Percentiles rank a stretch among this genome's conserved stretches.
phyloP scores from a whole-genome alignment of 352 stramenopile species.

The Poterioochromonas sp. region DNA sequence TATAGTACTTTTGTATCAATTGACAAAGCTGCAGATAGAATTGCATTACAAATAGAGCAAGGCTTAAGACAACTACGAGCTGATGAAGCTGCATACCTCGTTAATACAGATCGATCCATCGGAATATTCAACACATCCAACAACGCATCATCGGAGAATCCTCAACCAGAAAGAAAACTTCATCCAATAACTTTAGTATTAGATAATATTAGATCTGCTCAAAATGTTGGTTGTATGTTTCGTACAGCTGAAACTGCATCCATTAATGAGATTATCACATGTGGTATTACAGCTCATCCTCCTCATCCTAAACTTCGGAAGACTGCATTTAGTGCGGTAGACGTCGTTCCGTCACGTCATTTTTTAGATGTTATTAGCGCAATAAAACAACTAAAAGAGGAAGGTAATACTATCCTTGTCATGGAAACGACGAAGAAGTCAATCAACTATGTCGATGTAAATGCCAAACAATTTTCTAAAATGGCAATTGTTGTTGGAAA shows the following conservation, averaged over 20 bases:
- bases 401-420: constrained; percentile 40
- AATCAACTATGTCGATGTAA: constrained; percentile 32
- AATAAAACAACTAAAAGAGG: constrained; percentile 38
- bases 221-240: constrained; percentile 35
- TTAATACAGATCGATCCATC: constrained; percentile 26
- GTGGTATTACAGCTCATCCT: constrained; percentile 33
- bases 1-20: not conserved
- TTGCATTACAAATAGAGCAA: constrained; percentile 16
- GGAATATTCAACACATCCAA: not conserved
- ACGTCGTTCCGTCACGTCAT: not conserved
- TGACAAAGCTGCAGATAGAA: not conserved
- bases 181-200: constrained; percentile 30
- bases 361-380: constrained; percentile 31
- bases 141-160: not conserved
- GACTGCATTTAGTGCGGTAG: constrained; percentile 1
- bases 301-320: constrained; percentile 33
- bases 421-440: constrained; percentile 44
- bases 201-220: constrained; percentile 33
- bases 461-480: constrained; percentile 28
- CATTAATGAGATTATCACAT: not conserved
- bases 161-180: not conserved
- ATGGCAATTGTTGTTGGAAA: constrained; percentile 53
- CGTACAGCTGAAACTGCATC: constrained; percentile 32
- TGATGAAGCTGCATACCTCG: constrained; percentile 26
- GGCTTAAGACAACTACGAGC: not conserved